phyloP scores from a whole-genome alignment of 805 yeast genomes.

The Metschnikowia cubensis region DNA sequence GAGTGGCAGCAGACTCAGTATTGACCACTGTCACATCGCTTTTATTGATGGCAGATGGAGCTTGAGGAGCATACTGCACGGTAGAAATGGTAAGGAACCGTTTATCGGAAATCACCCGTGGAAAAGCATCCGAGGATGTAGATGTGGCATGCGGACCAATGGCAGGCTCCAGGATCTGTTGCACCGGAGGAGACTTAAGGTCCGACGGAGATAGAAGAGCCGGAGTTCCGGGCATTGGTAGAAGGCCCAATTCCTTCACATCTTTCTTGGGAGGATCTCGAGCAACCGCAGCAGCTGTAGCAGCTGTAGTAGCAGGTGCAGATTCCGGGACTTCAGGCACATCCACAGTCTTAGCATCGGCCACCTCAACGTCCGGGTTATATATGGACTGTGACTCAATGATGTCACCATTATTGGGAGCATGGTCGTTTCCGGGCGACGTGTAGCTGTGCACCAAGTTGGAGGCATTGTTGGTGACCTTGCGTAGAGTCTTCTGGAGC shows the following conservation, averaged over 20 bases:
- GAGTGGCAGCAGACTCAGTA: conserved; percentile 22
- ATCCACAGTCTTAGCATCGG: background rate
- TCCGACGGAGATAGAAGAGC: background rate
- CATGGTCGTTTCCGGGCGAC: conserved; percentile 1
- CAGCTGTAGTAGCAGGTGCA: background rate
- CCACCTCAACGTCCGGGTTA: background rate
- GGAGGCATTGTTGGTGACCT: conserved; percentile 42
- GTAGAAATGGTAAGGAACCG: conserved; percentile 31
- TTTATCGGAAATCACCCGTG: conserved; percentile 36
- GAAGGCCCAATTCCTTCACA: background rate
- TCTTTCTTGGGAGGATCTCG: background rate
- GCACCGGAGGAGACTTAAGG: conserved; percentile 1
- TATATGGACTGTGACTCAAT: conserved; percentile 11
- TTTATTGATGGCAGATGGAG: conserved; percentile 20
- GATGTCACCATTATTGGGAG: conserved; percentile 2
- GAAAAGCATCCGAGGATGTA: conserved; percentile 1
- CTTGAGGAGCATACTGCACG: conserved; percentile 15
- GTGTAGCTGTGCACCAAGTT: conserved; percentile 27
- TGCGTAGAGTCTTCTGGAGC: conserved; percentile 35
- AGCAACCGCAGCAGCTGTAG: background rate
- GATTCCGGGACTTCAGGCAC: background rate
- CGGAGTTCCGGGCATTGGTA: background rate
- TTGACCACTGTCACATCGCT: conserved; percentile 32
- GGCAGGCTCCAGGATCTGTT: background rate
- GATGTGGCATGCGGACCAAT: background rate